Evolutionary conservation across 2,329 filamentous ascomycete species (phyloP).

Genomic region (Ascochyta lentis): DNA sequence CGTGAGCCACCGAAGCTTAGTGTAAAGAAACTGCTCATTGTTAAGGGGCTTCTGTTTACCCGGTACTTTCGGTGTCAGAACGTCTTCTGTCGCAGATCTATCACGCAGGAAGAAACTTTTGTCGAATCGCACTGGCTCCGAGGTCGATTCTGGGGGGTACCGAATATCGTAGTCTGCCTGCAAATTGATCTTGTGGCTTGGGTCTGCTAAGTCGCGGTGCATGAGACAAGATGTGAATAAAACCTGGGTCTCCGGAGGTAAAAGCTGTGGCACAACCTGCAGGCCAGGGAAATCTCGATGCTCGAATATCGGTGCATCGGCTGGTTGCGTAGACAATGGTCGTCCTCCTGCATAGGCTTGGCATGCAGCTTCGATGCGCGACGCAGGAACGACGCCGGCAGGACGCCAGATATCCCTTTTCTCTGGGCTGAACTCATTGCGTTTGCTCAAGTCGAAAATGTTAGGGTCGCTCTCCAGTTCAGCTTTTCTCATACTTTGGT

Average conservation of each 20-base stretch:
- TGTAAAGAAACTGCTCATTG: constrained; percentile 74
- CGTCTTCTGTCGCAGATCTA: constrained; percentile 32
- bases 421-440: constrained; percentile 42
- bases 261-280: constrained; percentile 74
- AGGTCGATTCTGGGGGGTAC: constrained; percentile 58
- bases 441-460: constrained; percentile 52
- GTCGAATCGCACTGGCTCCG: constrained; percentile 31
- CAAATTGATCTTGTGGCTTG: constrained; percentile 82
- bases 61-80: constrained; percentile 68
- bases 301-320: constrained; percentile 45
- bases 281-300: constrained; percentile 62
- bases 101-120: constrained; percentile 45
- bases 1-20: constrained; percentile 90
- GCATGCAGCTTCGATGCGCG: constrained; percentile 40
- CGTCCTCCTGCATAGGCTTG: constrained; percentile 40
- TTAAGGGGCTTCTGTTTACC: constrained; percentile 75
- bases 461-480: constrained; percentile 59
- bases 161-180: constrained; percentile 78
- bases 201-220: constrained; percentile 77
- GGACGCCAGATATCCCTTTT: constrained; percentile 36
- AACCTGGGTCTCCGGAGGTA: constrained; percentile 75
- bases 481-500: constrained; percentile 64
- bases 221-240: constrained; percentile 75
- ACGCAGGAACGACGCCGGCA: constrained; percentile 36
- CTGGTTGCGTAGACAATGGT: constrained; percentile 23